These are phyloP conservation scores for Phytophthora cryptogea DNA, from an alignment of 352 stramenopile genomes.

Conservation along the genomic window DNA sequence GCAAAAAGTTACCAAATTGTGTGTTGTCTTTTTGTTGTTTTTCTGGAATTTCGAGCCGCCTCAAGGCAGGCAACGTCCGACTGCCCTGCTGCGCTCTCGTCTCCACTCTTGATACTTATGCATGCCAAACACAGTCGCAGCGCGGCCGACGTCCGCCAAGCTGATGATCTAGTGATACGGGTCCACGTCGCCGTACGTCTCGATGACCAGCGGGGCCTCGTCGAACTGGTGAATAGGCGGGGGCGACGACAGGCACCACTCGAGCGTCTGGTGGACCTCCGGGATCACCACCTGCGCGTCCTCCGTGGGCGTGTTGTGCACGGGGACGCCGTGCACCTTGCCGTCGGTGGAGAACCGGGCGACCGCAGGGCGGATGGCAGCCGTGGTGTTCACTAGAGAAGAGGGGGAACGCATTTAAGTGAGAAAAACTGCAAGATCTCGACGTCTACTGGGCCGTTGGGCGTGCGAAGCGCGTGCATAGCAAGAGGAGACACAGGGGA, in stretches of 20 bases:
- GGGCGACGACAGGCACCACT: slow-evolving; percentile 85
- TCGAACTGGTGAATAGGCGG: slow-evolving; percentile 91
- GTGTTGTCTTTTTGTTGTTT: slow-evolving; percentile 26
- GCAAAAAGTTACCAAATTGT: slow-evolving; percentile 39
- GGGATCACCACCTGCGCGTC: slow-evolving; percentile 84
- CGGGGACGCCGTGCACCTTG: slow-evolving; percentile 39
- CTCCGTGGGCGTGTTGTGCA: slow-evolving; percentile 46
- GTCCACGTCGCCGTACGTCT: slow-evolving; percentile 87
- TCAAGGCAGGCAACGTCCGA: not conserved
- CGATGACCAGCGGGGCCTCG: slow-evolving; percentile 86
- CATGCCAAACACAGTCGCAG: slow-evolving; percentile 26
- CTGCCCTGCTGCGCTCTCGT: slow-evolving; percentile 8
- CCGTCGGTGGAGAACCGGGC: slow-evolving; percentile 60
- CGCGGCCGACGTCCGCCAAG: slow-evolving; percentile 8
- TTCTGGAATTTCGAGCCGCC: slow-evolving; percentile 17
- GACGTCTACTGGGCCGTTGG: not conserved
- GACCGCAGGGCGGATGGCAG: slow-evolving; percentile 51
- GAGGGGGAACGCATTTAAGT: slow-evolving; percentile 1
- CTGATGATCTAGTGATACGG: slow-evolving; percentile 68
- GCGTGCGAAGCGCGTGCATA: not conserved
- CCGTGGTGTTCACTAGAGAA: slow-evolving; percentile 52
- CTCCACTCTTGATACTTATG: slow-evolving; percentile 35
- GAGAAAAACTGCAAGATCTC: slow-evolving; percentile 11
- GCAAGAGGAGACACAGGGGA: slow-evolving; percentile 8
- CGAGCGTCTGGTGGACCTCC: slow-evolving; percentile 80